Evolutionary conservation across 1,139 yeast genomes (phyloP).

Genomic region (Taphrina wiesneri): DNA sequence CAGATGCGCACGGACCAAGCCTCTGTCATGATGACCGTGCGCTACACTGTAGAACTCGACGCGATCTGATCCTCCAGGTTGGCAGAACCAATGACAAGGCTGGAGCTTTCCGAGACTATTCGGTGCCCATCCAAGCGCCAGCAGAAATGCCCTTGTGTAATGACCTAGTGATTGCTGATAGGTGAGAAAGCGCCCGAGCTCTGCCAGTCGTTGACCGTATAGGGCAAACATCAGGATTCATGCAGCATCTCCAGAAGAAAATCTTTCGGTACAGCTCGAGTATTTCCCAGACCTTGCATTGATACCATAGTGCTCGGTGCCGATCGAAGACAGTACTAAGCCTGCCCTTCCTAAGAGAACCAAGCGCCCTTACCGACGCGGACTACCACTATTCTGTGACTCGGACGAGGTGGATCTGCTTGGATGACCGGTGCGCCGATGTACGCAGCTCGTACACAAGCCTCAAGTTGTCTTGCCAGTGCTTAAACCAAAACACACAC

Average conservation of each 20-base stretch:
- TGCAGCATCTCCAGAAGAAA: too few relatives aligned
- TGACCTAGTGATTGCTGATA: neutral
- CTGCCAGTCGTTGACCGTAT: too few relatives aligned
- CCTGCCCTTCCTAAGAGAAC: neutral
- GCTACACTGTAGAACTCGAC: neutral
- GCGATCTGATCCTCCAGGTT: neutral
- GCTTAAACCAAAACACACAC: neutral
- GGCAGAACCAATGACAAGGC: neutral
- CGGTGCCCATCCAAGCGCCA: neutral
- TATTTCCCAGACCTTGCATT: too few relatives aligned
- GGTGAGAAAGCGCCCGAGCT: too few relatives aligned
- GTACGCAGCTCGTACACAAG: too few relatives aligned
- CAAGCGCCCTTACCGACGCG: neutral
- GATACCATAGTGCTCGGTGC: neutral
- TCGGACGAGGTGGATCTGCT: slow-evolving; percentile 1
- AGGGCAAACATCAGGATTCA: too few relatives aligned
- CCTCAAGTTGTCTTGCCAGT: neutral
- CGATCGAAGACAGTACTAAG: neutral
- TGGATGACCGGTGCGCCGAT: neutral
- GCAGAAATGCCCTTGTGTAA: neutral
- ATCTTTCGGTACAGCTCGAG: too few relatives aligned
- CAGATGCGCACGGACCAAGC: neutral
- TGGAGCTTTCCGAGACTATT: neutral
- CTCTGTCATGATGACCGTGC: neutral
- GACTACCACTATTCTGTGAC: neutral